Evolutionary conservation across 2,329 filamentous ascomycete genomes (phyloP).

Genomic region (Pseudogymnoascus sp.): DNA sequence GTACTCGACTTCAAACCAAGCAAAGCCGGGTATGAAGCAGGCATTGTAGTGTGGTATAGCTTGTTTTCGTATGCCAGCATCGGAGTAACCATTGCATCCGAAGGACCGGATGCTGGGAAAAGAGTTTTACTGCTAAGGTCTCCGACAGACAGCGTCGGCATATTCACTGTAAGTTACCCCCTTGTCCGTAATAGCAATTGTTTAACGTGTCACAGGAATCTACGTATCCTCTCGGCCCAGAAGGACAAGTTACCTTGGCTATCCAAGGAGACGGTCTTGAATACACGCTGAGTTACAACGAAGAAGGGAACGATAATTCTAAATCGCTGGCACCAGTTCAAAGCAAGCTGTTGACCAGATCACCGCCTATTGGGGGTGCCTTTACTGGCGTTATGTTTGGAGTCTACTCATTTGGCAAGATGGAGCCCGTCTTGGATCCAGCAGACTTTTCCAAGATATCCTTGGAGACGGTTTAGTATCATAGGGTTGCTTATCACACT

Average conservation of each 20-base stretch:
- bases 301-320: not conserved
- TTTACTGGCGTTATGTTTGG: constrained; percentile 20
- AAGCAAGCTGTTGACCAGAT: constrained; percentile 13
- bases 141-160: not conserved
- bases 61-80: constrained; percentile 39
- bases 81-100: constrained; percentile 27
- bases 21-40: constrained; percentile 41
- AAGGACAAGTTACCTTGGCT: not conserved
- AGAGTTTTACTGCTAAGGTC: not conserved
- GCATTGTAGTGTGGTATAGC: constrained; percentile 48
- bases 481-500: not conserved
- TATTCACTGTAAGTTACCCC: not conserved
- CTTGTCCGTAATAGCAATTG: not conserved
- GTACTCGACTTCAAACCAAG: constrained; percentile 41
- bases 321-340: not conserved
- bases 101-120: not conserved
- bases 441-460: constrained; percentile 15
- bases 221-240: not conserved
- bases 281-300: not conserved
- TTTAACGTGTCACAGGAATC: not conserved
- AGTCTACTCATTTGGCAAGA: constrained; percentile 18
- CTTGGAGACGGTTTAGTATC: not conserved
- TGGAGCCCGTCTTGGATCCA: constrained; percentile 16
- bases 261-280: constrained; percentile 5
- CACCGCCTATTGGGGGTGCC: constrained; percentile 16